Evolutionary conservation across 176 grass and related monocot species (phyloP), one percentile per base, ranked within the genome.

Genomic region (Olyra latifolia): DNA sequence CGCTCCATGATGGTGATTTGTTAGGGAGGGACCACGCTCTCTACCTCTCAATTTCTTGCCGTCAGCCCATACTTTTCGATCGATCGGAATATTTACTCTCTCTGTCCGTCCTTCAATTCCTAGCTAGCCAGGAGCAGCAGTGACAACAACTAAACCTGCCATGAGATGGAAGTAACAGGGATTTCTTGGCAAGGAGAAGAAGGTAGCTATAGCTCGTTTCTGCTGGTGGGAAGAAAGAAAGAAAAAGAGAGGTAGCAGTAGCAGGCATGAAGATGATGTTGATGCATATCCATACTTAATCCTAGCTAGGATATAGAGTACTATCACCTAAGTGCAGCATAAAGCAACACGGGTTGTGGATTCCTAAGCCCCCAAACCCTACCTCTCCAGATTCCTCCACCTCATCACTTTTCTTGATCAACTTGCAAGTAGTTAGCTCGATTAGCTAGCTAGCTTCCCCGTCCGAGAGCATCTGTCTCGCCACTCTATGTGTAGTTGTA

Each of bases 211-310:
- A 35, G 32, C 10, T 24, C 55, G 24, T 57, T 57, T 57, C 22
- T 13, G 3, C 5, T 25, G 22, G 11, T 5, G 22, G 22, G 22
- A 13, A 4, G 54, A 23, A n/a, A 23, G 54, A 56, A 3, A 13
- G 1, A n/a, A 57, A n/a, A 23, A n/a, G 22, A 3, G 5, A 50
- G 50, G 0, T 52, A 53, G 49, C 49, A 52, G 32, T 35, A 11
- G 23, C 38, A 62, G 1, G 14, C 56, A 61, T 73, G 81, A 56
- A 67, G 48, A 49, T 48, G 72, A 67, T 68, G 72, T 32, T 13
- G 39, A 76, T 84, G 27, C 49, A 75, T 76, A 67, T 59, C 72
- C 73, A 77, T 68, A 75, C 35, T 44, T 42, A 59, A 58, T 84
- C 80, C 57, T 73, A 73, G 69, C 57, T 73, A 73, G 69, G 79